A percentile compares a stretch with the other conserved stretches of the same genome.
Conservation (phyloP, 139 green algal genomes). For the Astrephomene gubernaculifera region DNA sequence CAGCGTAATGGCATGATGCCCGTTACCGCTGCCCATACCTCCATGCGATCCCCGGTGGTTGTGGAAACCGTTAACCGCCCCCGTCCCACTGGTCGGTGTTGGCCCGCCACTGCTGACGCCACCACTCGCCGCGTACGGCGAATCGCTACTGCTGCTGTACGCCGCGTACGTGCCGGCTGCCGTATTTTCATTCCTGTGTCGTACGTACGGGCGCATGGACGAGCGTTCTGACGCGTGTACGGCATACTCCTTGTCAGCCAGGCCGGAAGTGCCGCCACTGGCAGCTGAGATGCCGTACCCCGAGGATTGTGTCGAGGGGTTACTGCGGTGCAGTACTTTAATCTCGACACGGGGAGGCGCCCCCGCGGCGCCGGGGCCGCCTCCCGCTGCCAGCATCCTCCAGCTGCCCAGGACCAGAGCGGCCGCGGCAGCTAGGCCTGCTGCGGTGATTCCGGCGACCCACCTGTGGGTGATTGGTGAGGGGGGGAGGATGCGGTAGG, state of each 20-base stretch:
- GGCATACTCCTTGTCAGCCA: background rate
- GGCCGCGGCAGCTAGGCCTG: conserved; percentile 30
- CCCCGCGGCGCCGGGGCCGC: too few species aligned
- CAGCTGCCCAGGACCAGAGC: conserved; percentile 46
- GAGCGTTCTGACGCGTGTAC: conserved; percentile 1
- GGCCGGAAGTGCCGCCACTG: background rate
- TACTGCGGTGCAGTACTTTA: conserved; percentile 7
- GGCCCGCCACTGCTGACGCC: background rate
- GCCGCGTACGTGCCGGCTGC: too few species aligned
- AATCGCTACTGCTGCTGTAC: too few species aligned
- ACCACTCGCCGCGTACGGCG: background rate
- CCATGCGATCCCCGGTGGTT: too few species aligned
- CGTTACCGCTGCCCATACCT: background rate
- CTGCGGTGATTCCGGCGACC: background rate
- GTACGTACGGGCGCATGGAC: conserved; percentile 7
- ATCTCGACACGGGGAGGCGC: background rate
- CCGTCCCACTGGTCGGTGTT: background rate
- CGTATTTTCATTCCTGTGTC: background rate
- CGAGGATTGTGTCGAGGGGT: too few species aligned
- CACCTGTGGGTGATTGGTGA: conserved; percentile 29
- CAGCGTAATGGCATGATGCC: conserved; percentile 32
- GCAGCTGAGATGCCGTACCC: too few species aligned
- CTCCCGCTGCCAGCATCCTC: conserved; percentile 42
- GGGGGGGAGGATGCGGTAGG: too few species aligned
- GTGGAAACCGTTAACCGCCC: background rate